Evolutionary conservation across 2,329 filamentous ascomycete species (phyloP), one percentile per base, ranked within the genome.

Genomic region (Calcarisporium arbuscula): DNA sequence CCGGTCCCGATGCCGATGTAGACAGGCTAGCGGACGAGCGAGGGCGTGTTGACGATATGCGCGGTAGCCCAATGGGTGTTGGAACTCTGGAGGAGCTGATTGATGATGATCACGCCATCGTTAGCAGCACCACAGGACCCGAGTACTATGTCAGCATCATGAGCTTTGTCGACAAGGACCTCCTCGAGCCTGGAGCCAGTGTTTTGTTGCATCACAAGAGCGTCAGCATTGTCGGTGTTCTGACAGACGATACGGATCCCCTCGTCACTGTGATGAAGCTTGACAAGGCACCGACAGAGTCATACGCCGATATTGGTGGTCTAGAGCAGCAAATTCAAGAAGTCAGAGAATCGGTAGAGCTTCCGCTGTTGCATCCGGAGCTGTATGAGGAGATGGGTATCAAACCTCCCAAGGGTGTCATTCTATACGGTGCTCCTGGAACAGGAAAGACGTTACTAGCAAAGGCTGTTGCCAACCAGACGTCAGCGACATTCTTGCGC

Each of bases 81-180:
- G 92, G 92, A 44, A 96, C 92, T 39, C 69, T 98, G 48, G 92
- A 98, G 64, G 92, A 98, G 69, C 84, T 98, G 70, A 98, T 98
- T 56, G 92, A 98, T 54, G 92, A 98, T 59, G 92, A 98, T 66
- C 92, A 98, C 55, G 92, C 92, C 43, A 98, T 98, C 55, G 92
- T 98, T 22, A 95, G 89, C 14, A 95, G 88, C 60, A 94, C 92
- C 1, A 96, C 92, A 6, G 92, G 92, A 0, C 92, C 92, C 2
- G 92, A 98, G 62, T 98, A 95, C 74, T 98, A 96, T 61, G 92
- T 98, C 47, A 95, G 89, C 50, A 98, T 98, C 74, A 96, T 96
- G 92, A 95, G 90, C 36, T 98, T 98, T 54, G 92, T 98, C 47
- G 92, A 98, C 72, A 98, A 98, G 66, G 92, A 98, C 54, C 77